Conservation (phyloP, 768 basidiomycete genomes). For the Pisolithus marmoratus region DNA sequence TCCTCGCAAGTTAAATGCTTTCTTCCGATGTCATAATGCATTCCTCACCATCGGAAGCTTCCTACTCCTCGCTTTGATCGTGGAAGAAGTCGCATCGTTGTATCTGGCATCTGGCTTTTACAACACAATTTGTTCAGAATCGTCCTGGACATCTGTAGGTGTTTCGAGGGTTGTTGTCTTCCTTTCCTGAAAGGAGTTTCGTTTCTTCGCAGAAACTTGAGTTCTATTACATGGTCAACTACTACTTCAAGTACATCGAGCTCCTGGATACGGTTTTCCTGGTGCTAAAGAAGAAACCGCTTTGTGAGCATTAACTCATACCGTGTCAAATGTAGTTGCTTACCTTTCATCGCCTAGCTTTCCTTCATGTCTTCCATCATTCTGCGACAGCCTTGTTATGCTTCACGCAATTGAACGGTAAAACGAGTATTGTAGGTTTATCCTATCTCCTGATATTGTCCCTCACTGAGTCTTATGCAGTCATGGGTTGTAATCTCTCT, state of each 20-base stretch:
- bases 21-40: conserved; percentile 90
- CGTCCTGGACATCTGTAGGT: conserved; percentile 86
- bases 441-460: not conserved
- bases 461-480: conserved; percentile 34
- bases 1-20: conserved; percentile 68
- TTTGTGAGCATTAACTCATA: conserved; percentile 51
- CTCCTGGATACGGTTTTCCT: conserved; percentile 96
- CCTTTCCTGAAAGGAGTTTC: conserved; percentile 1
- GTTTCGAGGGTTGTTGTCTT: not conserved
- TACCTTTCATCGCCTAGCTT: conserved; percentile 47
- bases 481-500: conserved; percentile 94
- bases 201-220: conserved; percentile 61
- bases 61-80: conserved; percentile 81
- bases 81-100: conserved; percentile 87
- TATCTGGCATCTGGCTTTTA: conserved; percentile 66
- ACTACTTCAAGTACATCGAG: conserved; percentile 97
- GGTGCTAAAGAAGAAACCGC: conserved; percentile 95
- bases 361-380: conserved; percentile 99
- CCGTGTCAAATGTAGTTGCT: conserved; percentile 1
- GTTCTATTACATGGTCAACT: conserved; percentile 98
- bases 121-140: conserved; percentile 67
- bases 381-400: conserved; percentile 95
- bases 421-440: conserved; percentile 80
- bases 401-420: conserved; percentile 90
- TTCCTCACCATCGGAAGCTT: conserved; percentile 79